These are phyloP conservation scores for Hirsutella thompsonii DNA, from an alignment of 2,329 filamentous ascomycete genomes.

Conservation along the genomic window DNA sequence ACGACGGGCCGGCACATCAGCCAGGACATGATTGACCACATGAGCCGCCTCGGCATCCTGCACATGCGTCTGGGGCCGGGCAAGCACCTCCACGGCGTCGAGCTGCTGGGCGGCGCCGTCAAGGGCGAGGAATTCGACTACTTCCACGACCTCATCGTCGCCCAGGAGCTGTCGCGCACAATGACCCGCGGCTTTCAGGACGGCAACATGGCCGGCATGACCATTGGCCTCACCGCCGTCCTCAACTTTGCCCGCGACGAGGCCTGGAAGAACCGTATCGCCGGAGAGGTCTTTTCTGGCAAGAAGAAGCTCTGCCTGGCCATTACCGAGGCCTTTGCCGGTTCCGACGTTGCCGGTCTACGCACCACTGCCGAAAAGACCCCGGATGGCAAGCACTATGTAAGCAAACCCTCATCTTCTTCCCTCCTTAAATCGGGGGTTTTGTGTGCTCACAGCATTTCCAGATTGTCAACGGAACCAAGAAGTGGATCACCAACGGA, in stretches of 20 bases:
- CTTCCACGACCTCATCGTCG: constrained; percentile 68
- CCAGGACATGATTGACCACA: constrained; percentile 61
- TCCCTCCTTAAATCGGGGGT: too few species aligned
- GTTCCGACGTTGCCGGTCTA: constrained; percentile 64
- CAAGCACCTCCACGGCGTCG: constrained; percentile 62
- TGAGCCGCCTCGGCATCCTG: constrained; percentile 59
- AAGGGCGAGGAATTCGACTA: constrained; percentile 76
- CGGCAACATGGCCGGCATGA: constrained; percentile 79
- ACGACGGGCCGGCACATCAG: constrained; percentile 58
- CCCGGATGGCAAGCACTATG: constrained; percentile 59
- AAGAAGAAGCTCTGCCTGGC: constrained; percentile 83
- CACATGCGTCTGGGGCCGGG: constrained; percentile 78
- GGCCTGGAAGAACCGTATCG: constrained; percentile 51
- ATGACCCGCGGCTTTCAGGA: constrained; percentile 75
- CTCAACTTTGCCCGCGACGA: constrained; percentile 65
- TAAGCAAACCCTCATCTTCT: constrained; percentile 22
- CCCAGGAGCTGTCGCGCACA: constrained; percentile 58
- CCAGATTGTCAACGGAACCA: constrained; percentile 53
- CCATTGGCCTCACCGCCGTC: constrained; percentile 67
- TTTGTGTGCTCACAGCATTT: too few species aligned
- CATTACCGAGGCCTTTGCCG: constrained; percentile 81
- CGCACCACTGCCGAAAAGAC: constrained; percentile 70
- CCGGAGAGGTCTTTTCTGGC: constrained; percentile 61
- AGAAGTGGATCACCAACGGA: constrained; percentile 82
- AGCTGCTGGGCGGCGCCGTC: constrained; percentile 54